phyloP scores from a whole-genome alignment of 805 yeast genomes.

The Candida suzukii region DNA sequence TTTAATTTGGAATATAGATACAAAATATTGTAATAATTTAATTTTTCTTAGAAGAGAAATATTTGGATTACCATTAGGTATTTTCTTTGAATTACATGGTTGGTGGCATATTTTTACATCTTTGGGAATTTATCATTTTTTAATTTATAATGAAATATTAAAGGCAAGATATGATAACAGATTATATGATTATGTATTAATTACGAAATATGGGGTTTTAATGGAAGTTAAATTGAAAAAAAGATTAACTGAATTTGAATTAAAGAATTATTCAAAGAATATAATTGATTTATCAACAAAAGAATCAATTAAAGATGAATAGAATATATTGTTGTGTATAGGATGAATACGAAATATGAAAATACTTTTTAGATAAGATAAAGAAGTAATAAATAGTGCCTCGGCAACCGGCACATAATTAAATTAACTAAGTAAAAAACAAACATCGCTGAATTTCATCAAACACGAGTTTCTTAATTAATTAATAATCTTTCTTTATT shows the following conservation, averaged over 20 bases:
- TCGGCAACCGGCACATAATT: no score
- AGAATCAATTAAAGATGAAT: no score
- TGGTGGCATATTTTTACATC: conserved; percentile 94
- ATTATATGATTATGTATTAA: conserved; percentile 44
- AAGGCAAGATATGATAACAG: conserved; percentile 53
- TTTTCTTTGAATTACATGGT: conserved; percentile 80
- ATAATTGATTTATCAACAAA: background rate
- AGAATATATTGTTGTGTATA: no score
- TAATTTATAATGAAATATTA: conserved; percentile 68
- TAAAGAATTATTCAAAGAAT: background rate
- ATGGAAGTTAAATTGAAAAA: conserved; percentile 38
- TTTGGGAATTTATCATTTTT: conserved; percentile 73
- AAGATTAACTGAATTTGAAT: background rate
- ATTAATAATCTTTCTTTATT: no score
- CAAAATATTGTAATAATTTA: conserved; percentile 62
- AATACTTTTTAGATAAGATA: no score
- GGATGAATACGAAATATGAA: no score
- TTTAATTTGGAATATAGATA: conserved; percentile 79
- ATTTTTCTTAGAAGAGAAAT: conserved; percentile 47
- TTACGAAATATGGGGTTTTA: conserved; percentile 48
- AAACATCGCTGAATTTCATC: no score
- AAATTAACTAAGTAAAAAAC: no score
- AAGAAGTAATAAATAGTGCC: no score
- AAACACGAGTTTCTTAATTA: no score
- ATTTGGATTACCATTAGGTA: conserved; percentile 78